Base-by-base conservation (phyloP, 495 filamentous ascomycete species). In the Aspergillus nanangensis region DNA sequence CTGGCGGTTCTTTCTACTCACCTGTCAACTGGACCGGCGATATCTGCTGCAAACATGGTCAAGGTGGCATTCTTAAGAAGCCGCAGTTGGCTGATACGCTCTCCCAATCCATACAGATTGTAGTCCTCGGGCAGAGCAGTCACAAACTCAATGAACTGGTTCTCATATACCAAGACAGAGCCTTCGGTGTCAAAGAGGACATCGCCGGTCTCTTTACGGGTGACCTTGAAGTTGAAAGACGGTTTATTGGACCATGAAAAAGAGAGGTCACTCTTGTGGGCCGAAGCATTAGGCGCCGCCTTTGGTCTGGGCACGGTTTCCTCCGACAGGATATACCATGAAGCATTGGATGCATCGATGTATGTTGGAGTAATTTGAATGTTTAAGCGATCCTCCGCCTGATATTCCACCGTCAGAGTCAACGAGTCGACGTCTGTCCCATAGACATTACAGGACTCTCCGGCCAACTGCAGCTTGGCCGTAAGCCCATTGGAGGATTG, bases 11-110 rank as follows among this genome's bases (percentile, higher is more conserved):
- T 7, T 5, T 5, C 11, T 11, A 29, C 25, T 29, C 25, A 11
- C 74, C 38, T 35, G 46, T 84, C 78, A 50, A 84, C 76, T 11
- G 79, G 76, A 52, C 80, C 75, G 8, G 66, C 79, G 70, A 75
- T 74, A 59, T 93, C 88, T 3, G 86, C 82, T 10, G 83, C 81
- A 45, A 78, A 90, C 44, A 87, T 72, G 3, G 86, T 90, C 24
- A 83, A 72, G 48, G 73, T 80, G 32, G 68, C 64, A 45, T 84
- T 81, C 41, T 81, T 74, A 20, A 77, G 69, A 10, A 84, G 67
- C 13, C 79, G 66, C n/a, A 84, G 56, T 20, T 72, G 71, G 57
- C 78, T 76, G 27, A 84, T 80, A 2, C 67, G 68, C 56, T 85
- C 81, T 39, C 80, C 81, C 19, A 84, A 61, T 7, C 81, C 79